Evolutionary conservation across 2,329 filamentous ascomycete genomes (phyloP).

Genomic region (Leptographium flavum): DNA sequence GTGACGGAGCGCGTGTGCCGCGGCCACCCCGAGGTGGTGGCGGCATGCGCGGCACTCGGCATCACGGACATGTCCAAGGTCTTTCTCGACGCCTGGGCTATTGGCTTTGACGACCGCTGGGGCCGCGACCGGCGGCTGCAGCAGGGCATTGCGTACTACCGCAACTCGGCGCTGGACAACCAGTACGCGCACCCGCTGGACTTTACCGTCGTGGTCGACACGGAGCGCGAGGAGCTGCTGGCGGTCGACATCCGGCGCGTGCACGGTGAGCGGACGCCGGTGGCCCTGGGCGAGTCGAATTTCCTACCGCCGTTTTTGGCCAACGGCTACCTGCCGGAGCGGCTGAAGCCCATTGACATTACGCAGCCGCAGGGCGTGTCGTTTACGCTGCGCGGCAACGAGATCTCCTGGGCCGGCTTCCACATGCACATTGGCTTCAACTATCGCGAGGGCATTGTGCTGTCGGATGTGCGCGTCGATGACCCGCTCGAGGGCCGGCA

Average conservation of each 20-base stretch:
- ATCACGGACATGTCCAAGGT: conserved; percentile 83
- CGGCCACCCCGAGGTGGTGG: conserved; percentile 72
- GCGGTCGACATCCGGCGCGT: conserved; percentile 73
- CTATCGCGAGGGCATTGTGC: conserved; percentile 79
- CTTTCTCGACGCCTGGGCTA: conserved; percentile 93
- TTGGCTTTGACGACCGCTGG: conserved; percentile 84
- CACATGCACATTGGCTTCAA: conserved; percentile 89
- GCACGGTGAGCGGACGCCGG: conserved; percentile 59
- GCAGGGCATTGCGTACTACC: conserved; percentile 91
- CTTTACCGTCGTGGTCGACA: conserved; percentile 84
- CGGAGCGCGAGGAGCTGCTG: conserved; percentile 62
- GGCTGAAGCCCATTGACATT: conserved; percentile 62
- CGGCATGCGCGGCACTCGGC: conserved; percentile 78
- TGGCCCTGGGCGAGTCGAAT: conserved; percentile 65
- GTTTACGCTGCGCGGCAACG: conserved; percentile 52
- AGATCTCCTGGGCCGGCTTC: conserved; percentile 84
- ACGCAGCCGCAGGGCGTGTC: conserved; percentile 71
- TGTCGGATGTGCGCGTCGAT: conserved; percentile 82
- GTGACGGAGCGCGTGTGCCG: conserved; percentile 64
- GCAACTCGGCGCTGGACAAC: conserved; percentile 68
- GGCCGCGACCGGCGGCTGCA: conserved; percentile 68
- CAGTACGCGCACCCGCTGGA: conserved; percentile 88
- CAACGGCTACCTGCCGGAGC: conserved; percentile 58
- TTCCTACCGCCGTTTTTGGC: conserved; percentile 56
- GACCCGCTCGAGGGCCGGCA: conserved; percentile 53